phyloP scores from a whole-genome alignment of 208 protist genomes.

The Trichomonas tenax region DNA sequence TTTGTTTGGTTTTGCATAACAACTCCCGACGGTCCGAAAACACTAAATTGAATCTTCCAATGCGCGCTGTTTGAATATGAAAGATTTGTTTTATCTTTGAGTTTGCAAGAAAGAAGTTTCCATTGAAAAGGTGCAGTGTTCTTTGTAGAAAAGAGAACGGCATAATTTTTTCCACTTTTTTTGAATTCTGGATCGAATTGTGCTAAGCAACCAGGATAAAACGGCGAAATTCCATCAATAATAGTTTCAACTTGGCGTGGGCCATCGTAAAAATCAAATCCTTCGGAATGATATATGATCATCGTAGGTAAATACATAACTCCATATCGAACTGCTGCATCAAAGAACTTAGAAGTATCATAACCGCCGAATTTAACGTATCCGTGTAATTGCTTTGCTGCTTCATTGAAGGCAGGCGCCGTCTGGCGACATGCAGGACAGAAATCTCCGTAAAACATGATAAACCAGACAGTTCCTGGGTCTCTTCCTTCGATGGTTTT shows the following conservation, averaged over 20 bases:
- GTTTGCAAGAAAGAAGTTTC: not conserved
- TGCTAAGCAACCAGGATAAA: not conserved
- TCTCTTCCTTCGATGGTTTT: not conserved
- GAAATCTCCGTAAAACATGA: not conserved
- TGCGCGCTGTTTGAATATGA: not conserved
- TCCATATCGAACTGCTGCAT: not conserved
- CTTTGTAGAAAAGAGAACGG: not conserved
- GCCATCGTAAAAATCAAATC: not conserved
- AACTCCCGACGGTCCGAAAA: not conserved
- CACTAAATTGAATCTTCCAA: not conserved
- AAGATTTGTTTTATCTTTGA: not conserved
- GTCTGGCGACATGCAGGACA: not conserved
- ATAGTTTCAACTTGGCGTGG: not conserved
- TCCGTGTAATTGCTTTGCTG: not conserved
- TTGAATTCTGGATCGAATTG: not conserved
- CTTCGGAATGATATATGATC: not conserved
- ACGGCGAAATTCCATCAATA: not conserved
- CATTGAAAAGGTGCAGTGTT: not conserved
- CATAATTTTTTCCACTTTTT: not conserved
- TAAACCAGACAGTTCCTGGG: not conserved
- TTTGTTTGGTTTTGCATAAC: not conserved
- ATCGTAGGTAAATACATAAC: not conserved
- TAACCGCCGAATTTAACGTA: not conserved
- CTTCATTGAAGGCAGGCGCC: not conserved
- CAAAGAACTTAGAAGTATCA: not conserved